Conservation (phyloP, 2,329 filamentous ascomycete genomes). For the Epicoccum nigrum region DNA sequence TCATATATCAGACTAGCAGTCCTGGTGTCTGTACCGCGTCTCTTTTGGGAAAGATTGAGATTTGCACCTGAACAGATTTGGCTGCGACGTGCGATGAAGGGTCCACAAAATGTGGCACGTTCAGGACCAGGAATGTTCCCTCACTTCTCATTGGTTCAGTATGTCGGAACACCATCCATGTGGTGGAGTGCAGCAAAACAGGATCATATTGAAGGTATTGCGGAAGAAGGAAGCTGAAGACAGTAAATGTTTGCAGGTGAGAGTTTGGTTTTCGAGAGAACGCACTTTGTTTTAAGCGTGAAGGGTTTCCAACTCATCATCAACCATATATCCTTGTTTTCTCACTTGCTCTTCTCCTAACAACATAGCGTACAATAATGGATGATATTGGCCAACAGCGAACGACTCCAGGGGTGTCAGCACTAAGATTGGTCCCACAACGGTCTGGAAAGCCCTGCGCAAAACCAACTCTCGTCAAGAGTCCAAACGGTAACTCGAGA, state of each 20-base stretch:
- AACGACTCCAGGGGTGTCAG: too few relatives aligned
- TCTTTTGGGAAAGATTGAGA: too few relatives aligned
- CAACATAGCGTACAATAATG: background rate
- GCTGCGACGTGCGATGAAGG: constrained; percentile 7
- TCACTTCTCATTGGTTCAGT: constrained; percentile 1
- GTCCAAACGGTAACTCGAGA: background rate
- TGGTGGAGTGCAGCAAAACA: background rate
- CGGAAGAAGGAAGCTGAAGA: background rate
- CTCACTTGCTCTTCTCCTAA: too few relatives aligned
- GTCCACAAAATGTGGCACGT: constrained; percentile 10
- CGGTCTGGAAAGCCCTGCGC: background rate
- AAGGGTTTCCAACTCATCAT: background rate
- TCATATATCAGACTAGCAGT: too few relatives aligned
- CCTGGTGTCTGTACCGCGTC: too few relatives aligned
- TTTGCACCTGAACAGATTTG: too few relatives aligned
- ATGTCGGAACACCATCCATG: background rate
- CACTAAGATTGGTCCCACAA: too few relatives aligned
- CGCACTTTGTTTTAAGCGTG: background rate
- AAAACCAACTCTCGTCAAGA: background rate
- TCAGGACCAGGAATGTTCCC: constrained; percentile 15
- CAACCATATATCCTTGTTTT: background rate
- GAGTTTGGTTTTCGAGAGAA: background rate
- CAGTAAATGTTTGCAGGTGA: background rate
- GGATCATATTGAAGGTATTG: too few relatives aligned
- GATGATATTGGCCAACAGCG: too few relatives aligned